A percentile compares a stretch with the other conserved stretches of the same genome.
Conservation (phyloP, 192 early-diverging fungal species). For the Umbelopsis isabellina region DNA sequence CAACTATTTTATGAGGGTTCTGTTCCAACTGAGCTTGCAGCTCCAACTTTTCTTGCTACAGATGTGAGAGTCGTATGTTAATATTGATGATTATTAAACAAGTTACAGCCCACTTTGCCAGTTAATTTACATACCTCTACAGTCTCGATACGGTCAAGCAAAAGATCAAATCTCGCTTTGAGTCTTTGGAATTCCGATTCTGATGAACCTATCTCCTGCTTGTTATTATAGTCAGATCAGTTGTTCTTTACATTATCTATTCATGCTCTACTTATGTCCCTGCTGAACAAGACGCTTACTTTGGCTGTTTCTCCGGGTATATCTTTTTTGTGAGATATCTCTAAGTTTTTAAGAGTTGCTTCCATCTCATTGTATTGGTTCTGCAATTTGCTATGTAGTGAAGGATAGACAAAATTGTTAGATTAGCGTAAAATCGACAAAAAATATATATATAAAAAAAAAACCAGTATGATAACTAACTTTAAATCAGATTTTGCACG, state of each 20-base stretch:
- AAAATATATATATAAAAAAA: too few relatives aligned
- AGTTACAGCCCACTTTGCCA: too few relatives aligned
- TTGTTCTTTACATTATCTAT: background rate
- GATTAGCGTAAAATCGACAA: background rate
- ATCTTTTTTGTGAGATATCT: background rate
- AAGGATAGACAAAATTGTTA: background rate
- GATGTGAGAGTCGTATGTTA: background rate
- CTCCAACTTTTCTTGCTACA: constrained; percentile 5
- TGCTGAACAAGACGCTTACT: background rate
- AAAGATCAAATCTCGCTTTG: background rate
- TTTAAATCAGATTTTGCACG: background rate
- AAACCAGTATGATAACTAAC: background rate
- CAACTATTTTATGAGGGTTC: background rate
- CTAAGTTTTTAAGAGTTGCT: background rate
- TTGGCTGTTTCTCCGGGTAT: background rate
- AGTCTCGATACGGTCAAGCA: background rate
- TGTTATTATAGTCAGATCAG: too few relatives aligned
- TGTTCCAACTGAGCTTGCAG: constrained; percentile 16
- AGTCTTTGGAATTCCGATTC: background rate
- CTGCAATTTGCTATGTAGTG: background rate
- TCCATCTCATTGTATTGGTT: constrained; percentile 9
- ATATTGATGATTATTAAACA: background rate
- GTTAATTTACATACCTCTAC: background rate
- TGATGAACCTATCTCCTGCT: background rate
- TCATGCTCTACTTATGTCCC: background rate